Conservation (phyloP, 2,329 filamentous ascomycete genomes). For the Hymenoscyphus fraxineus region DNA sequence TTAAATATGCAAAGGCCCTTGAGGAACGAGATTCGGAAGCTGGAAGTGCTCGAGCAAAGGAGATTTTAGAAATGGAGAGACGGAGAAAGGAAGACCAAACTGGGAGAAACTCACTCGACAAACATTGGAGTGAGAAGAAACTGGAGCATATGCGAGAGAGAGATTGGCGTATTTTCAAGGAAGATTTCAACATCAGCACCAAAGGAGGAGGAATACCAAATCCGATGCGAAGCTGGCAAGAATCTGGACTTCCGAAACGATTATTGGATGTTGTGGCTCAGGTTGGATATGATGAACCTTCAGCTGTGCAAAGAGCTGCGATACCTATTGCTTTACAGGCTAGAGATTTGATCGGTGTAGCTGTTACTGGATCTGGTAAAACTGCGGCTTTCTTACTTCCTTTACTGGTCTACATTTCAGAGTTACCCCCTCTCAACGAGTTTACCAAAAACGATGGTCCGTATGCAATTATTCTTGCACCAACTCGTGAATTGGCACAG, state of each 20-base stretch:
- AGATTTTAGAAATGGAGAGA: constrained; percentile 81
- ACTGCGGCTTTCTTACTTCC: constrained; percentile 93
- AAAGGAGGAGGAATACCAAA: constrained; percentile 91
- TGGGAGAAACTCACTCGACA: constrained; percentile 72
- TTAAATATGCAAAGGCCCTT: constrained; percentile 63
- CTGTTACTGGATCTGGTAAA: constrained; percentile 97
- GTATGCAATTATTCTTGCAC: constrained; percentile 94
- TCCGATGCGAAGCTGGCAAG: constrained; percentile 91
- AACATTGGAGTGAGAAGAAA: constrained; percentile 93
- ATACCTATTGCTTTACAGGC: constrained; percentile 93
- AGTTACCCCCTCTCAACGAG: constrained; percentile 80
- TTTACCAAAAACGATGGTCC: constrained; percentile 89
- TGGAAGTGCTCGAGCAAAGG: constrained; percentile 70
- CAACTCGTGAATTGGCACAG: constrained; percentile 94
- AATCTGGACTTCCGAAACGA: constrained; percentile 73
- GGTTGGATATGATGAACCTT: constrained; percentile 89
- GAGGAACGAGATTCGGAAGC: constrained; percentile 72
- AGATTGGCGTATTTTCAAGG: constrained; percentile 99
- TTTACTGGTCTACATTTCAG: constrained; percentile 88
- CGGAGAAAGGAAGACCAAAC: constrained; percentile 69
- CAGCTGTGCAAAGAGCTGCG: constrained; percentile 86
- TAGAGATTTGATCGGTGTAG: constrained; percentile 95
- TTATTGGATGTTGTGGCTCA: constrained; percentile 77
- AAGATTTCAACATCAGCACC: constrained; percentile 94
- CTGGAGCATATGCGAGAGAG: constrained; percentile 92